Evolutionary conservation across 1,139 yeast species (phyloP).

Genomic region (Magnusiomyces paraingens): DNA sequence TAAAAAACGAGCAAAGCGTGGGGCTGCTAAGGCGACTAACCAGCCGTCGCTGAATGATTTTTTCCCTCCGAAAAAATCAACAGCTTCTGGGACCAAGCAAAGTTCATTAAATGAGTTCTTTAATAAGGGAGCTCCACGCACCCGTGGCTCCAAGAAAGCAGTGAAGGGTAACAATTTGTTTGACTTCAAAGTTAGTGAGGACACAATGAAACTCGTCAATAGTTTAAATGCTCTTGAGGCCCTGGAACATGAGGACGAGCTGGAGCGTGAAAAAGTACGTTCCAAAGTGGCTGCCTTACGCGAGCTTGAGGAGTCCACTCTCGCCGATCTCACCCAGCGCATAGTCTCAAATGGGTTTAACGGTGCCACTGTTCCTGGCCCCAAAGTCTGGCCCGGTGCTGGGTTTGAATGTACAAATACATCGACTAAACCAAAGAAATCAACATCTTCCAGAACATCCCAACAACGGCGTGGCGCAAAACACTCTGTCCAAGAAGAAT

Average conservation of each 20-base stretch:
- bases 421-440: slow-evolving; percentile 47
- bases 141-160: too few relatives aligned
- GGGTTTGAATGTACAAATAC: slow-evolving; percentile 20
- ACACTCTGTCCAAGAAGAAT: slow-evolving; percentile 1
- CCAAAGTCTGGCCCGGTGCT: too few relatives aligned
- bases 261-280: neutral
- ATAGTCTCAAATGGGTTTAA: neutral
- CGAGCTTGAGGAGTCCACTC: neutral
- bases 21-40: too few relatives aligned
- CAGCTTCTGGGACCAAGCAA: too few relatives aligned
- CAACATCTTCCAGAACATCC: slow-evolving; percentile 16
- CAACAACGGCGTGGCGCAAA: slow-evolving; percentile 2
- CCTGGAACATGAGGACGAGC: neutral
- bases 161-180: too few relatives aligned
- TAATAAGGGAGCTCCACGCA: too few relatives aligned
- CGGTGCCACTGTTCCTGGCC: neutral
- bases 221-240: neutral
- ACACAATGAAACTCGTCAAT: too few relatives aligned
- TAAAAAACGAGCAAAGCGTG: too few relatives aligned
- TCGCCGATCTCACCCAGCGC: neutral
- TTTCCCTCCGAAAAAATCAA: too few relatives aligned
- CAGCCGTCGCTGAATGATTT: too few relatives aligned
- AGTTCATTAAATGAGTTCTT: too few relatives aligned
- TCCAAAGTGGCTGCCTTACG: neutral
- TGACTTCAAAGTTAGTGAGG: too few relatives aligned